Evolutionary conservation across 75 land plant genomes (phyloP), one percentile per base, ranked within the genome.

Genomic region (Larix kaempferi): DNA sequence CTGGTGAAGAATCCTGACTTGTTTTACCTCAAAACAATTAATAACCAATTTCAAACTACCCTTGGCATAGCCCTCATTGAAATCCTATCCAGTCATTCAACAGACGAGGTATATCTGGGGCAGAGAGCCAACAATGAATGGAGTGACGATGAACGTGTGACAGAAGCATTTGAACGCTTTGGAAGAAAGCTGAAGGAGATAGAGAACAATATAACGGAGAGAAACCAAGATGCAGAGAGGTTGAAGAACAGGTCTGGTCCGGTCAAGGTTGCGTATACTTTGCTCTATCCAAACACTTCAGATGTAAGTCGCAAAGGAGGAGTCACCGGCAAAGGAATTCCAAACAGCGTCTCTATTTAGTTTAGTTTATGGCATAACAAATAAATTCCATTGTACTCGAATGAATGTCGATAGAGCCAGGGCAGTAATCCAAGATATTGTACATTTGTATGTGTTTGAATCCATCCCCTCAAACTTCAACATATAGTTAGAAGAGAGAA

Each of bases 51-150:
- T 5, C 62, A 23, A 23, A 60, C 62, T 7, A 60, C 62, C 23
- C 62, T 60, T 0, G 62, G 62, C 62, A 72, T 72, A 25, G 74
- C 74, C 25, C 44, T 72, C 25, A 2, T 72, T 15, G 99, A 96
- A 80, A 76, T 88, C 4, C 82, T 96, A 74, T 96, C 99, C 26
- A 86, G 83, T 37, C 99, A 94, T 58, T 85, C 95, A 3, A 77
- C 87, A 16, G 91, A 94, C 35, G 97, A 96, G 83, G 94, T 87
- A 86, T 96, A 90, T 71, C 49, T 96, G 41, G 97, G 93, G 12
- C 82, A 85, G 71, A 22, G 77, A 19, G 76, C 79, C n/a, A 66
- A 78, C 16, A 55, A 81, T 44, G 79, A 85, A 35, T 79, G 87
- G 62, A 60, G 8, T 22, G 62, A 60, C 22, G n/a, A 60, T 22